Evolutionary conservation across 352 stramenopile species (phyloP), one percentile per base, ranked within the genome.

Genomic region (Phytophthora idaei): DNA sequence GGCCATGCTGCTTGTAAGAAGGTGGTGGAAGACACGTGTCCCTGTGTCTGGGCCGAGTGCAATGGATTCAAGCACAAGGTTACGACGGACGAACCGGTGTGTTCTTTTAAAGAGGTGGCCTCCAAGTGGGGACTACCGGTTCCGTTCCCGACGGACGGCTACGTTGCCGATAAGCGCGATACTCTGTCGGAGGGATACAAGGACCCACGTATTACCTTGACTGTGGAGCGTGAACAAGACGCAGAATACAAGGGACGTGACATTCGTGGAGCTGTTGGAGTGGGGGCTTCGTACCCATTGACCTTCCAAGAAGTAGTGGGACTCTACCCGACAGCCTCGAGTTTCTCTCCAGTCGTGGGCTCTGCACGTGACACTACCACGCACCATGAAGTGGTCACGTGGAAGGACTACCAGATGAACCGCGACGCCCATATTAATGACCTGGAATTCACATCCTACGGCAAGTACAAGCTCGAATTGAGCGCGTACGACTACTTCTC

Each of bases 111-210:
- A 2, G 57, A 71, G 25, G 69, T 86, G 14, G 74, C 71, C 1
- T 76, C 67, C 0, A 64, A 78, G 0, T 89, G 74, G 71, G 48
- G 54, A 0, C 34, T 90, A 3, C 70, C 75, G 0, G 80, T 78
- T 31, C 79, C 84, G 1, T 87, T 90, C 62, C 78, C 82, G 29
- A 80, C 48, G 0, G 77, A 87, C 52, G 87, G 85, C 60, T 90
- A 85, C 71, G 77, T 82, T 15, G 67, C 77, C 0, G 74, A 89
- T 57, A 67, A 73, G 17, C 77, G 78, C n/a, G 60, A 55, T 8
- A 87, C 78, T 12, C 54, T 51, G 44, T 77, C 25, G 1, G 37
- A 67, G 1, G 52, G 48, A 3, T 49, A 34, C 14, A 47, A 61
- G 9, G 36, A 73, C 9, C 57, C 69, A 49, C 66, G 59, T 9